Base-by-base conservation (phyloP, 2,329 filamentous ascomycete genomes). In the Grosmannia penicillata region DNA sequence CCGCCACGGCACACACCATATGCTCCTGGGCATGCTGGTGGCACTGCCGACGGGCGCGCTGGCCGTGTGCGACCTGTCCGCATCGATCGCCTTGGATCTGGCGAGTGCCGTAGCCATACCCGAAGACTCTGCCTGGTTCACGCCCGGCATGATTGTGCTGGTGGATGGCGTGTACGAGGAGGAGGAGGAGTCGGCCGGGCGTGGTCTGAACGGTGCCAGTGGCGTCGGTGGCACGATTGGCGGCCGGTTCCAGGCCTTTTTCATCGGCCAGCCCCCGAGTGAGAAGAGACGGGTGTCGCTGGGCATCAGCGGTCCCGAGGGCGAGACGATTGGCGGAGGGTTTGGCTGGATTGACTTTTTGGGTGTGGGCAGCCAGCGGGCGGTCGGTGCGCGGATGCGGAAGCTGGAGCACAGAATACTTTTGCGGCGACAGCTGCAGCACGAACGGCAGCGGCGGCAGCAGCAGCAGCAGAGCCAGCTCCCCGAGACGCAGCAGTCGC, bases 341-440 rank as follows among this genome's bases (percentile, higher is more conserved):
- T 95, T 96, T 53, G 91, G 91, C 31, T 98, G 91, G 87, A 86
- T 94, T 38, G 91, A 96, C 56, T 98, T 96, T 53, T 66, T 96
- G 2, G 91, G 89, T 6, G 73, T 91, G 1, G 89, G 89, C 26
- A 93, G 85, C 50, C 85, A 94, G 56, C 78, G 86, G 33, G 86
- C 85, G 7, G 74, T 80, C 1, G 87, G 89, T 0, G 57, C 72
- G 2, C 79, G 81, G 41, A 95, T 96, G 89, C 75, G 83, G 39
- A 76, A 72, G 42, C 66, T 95, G 1, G 82, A 93, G 53, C n/a
- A n/a, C n/a, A n/a, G n/a, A n/a, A n/a, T n/a, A n/a, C n/a, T n/a
- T n/a, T n/a, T n/a, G n/a, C n/a, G n/a, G n/a, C 66, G 74, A 26
- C 72, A 76, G 34, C 63, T 91, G 3, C 61, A n/a, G n/a, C n/a